Evolutionary conservation across 139 green algal species (phyloP), one percentile per base, ranked within the genome.

Genomic region (Chlorella sp.): DNA sequence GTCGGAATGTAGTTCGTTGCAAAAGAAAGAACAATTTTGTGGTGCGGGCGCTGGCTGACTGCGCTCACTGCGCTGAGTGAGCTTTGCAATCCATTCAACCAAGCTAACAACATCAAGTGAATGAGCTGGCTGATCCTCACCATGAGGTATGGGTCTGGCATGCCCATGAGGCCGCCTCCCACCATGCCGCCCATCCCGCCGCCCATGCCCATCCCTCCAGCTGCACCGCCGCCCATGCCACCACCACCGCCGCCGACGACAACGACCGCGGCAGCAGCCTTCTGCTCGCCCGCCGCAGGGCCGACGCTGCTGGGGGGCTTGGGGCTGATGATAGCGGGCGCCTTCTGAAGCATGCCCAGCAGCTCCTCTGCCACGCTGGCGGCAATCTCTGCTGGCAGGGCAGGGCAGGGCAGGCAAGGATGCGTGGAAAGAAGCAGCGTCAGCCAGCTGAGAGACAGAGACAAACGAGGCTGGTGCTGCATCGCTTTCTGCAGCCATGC

Each of bases 141-240:
- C 83, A 88, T 88, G 18, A 88, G 32, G 37, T 48, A 77, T 0
- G 83, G 66, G 42, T 88, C 83, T 28, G 37, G 26, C 85, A 89
- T 89, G 71, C 86, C 86, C 86, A 84, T 83, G n/a, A 84, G 32
- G 0, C 86, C 48, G 14, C 9, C 34, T 39, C 73, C 86, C 2
- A 84, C 86, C 86, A 83, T 57, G 73, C 48, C 86, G 26, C 66
- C 66, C 68, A 81, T 42, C 14, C 68, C 57, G 37, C 79, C 79
- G 21, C 21, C 40, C 39, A 22, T 22, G 40, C 40, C 24, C 79
- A 37, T 14, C 19, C 19, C 40, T 18, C 79, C 79, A 26, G 36
- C 79, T 14, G 24, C 77, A 1, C 79, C 79, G 79, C 40, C 79
- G 40, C 40, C 79, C 21, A 34, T 60, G 39, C 79, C 22, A 26